Base-by-base conservation (phyloP, 108 stramenopile genomes). In the Conticribra guillardii region DNA sequence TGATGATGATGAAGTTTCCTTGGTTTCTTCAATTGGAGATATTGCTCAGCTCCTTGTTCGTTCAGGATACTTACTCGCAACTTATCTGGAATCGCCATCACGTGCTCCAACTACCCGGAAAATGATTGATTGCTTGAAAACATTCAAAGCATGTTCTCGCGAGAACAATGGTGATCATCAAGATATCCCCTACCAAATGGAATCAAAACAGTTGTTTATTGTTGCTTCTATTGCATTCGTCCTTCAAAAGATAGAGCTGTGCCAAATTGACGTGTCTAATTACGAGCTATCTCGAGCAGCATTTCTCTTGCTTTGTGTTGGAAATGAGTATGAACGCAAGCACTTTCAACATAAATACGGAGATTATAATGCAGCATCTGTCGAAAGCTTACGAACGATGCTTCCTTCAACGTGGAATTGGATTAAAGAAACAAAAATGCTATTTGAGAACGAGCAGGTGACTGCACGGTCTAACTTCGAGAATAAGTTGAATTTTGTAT, bases 211-310 rank as follows among this genome's bases (percentile, higher is more conserved):
- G 3, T 59, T 74, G n/a, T 80, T 86, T 57, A 29, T 63, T 14
- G 76, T 84, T 30, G 64, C 79, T 52, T 85, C 81, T 4, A 22
- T 74, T 24, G 60, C 76, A 1, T 87, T 79, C 26, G 48, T 87
- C 17, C 54, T 87, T 28, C 62, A 73, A 52, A 89, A 89, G 47
- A 70, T 74, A 22, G 84, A 89, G 21, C 48, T 84, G 17, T 86
- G 85, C 45, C 64, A 73, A 30, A 8, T 58, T 19, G 86, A 87
- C 46, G 73, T 83, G 76, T 73, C 63, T 46, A 82, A 72, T 34
- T 59, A 64, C 52, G 62, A 67, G 57, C 60, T 53, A 30, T 67
- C 68, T 14, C 54, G 62, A 19, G 44, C 54, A 51, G 84, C 80
- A 23, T 82, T 82, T 14, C 28, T 57, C 9, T 45, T 89, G 5